Conservation (phyloP, 2,329 filamentous ascomycete species). For the Monilinia fructicola region DNA sequence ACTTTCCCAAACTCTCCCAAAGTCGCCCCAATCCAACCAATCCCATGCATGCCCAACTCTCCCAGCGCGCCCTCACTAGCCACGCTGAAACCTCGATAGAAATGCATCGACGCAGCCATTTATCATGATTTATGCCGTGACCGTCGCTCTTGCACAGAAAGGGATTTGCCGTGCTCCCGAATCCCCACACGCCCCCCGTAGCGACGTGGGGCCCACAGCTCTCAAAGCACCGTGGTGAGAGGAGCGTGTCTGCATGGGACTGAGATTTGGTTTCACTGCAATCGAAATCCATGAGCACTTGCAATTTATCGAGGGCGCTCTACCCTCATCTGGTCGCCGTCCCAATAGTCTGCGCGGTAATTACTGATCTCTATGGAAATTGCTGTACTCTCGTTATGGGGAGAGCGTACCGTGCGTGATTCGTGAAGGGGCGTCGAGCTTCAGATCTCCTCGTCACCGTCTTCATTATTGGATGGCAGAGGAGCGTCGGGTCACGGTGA, state of each 20-base stretch:
- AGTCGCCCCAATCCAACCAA: background rate
- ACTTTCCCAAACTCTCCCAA: background rate
- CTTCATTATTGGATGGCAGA: background rate
- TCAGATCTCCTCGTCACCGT: background rate
- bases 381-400: background rate
- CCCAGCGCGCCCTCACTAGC: background rate
- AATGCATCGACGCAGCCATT: background rate
- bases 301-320: background rate
- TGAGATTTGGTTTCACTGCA: constrained; percentile 4
- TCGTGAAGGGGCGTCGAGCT: background rate
- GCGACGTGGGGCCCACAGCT: background rate
- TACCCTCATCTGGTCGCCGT: background rate
- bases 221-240: background rate
- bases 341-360: background rate
- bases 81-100: constrained; percentile 3
- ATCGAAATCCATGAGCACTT: background rate
- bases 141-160: background rate
- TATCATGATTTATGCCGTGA: background rate
- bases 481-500: background rate
- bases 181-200: constrained; percentile 6
- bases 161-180: background rate
- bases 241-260: background rate
- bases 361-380: background rate
- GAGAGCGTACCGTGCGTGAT: too few relatives aligned
- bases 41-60: background rate